Evolutionary conservation across 108 stramenopile genomes (phyloP).

Genomic region (Fragilariopsis cylindrus): DNA sequence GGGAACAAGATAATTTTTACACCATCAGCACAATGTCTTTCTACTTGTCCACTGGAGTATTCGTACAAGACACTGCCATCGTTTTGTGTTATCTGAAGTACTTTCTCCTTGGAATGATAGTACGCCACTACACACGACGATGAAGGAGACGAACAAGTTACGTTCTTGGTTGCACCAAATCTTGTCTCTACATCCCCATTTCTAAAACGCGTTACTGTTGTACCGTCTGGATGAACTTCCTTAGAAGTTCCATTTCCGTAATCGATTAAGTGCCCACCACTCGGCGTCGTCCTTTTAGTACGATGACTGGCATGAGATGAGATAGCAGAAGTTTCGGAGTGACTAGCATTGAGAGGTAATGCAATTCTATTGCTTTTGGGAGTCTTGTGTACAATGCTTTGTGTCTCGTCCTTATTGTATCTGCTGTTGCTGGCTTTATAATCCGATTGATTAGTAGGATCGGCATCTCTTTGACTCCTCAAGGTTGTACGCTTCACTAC

Average conservation of each 20-base stretch:
- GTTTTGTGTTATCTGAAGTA: constrained; percentile 37
- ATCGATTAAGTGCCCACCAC: constrained; percentile 34
- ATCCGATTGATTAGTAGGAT: no score
- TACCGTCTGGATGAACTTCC: constrained; percentile 60
- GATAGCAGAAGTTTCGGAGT: constrained; percentile 11
- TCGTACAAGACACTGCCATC: constrained; percentile 48
- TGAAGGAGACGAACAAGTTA: constrained; percentile 35
- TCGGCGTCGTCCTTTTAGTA: constrained; percentile 15
- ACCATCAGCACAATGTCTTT: constrained; percentile 55
- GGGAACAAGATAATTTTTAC: constrained; percentile 43
- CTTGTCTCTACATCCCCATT: constrained; percentile 82
- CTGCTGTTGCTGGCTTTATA: neutral
- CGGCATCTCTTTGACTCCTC: no score
- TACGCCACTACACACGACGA: constrained; percentile 37
- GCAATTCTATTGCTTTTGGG: neutral
- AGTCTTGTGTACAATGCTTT: constrained; percentile 10
- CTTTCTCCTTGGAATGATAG: constrained; percentile 33
- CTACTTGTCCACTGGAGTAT: constrained; percentile 55
- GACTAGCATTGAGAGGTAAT: constrained; percentile 1
- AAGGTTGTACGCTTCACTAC: no score
- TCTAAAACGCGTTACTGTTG: constrained; percentile 52
- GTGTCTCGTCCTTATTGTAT: neutral
- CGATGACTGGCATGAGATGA: constrained; percentile 22
- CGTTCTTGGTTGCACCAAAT: constrained; percentile 5
- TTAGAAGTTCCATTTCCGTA: constrained; percentile 70